Percentiles rank a stretch among this genome's conserved stretches.
Evolutionary conservation across 768 basidiomycete species (phyloP).

Genomic region (Leccinum disarticulatum): DNA sequence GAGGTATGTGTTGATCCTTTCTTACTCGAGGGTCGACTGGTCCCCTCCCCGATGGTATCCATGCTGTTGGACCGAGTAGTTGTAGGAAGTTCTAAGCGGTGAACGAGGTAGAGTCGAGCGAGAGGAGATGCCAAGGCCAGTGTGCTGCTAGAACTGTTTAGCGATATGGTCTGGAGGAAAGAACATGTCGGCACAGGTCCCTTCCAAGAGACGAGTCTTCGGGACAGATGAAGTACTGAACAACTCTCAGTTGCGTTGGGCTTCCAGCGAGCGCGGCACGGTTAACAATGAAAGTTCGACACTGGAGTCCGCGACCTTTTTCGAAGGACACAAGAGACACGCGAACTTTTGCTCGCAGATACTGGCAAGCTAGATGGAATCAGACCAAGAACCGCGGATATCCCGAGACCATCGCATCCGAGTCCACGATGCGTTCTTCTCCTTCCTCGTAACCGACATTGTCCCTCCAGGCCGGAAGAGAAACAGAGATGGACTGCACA

Average conservation of each 20-base stretch:
- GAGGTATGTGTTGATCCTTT: too few relatives aligned
- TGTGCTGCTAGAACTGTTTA: constrained; percentile 96
- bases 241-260: constrained; percentile 51
- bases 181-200: constrained; percentile 57
- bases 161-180: constrained; percentile 67
- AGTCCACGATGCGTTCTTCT: constrained; percentile 63
- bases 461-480: constrained; percentile 89
- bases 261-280: constrained; percentile 28
- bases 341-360: constrained; percentile 83
- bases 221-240: constrained; percentile 71
- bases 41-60: too few relatives aligned
- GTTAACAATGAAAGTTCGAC: too few relatives aligned
- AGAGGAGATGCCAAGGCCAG: constrained; percentile 86
- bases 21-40: too few relatives aligned
- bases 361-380: constrained; percentile 58
- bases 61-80: too few relatives aligned
- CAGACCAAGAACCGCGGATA: constrained; percentile 85
- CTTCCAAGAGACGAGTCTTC: constrained; percentile 40
- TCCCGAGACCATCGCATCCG: constrained; percentile 76
- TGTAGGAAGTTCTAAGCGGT: too few relatives aligned
- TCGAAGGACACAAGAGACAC: constrained; percentile 79
- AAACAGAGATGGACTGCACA: constrained; percentile 75
- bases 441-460: constrained; percentile 94
- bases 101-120: constrained; percentile 33
- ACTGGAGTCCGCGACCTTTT: constrained; percentile 64